These are phyloP conservation scores for Calonectria pteridis DNA, from an alignment of 2,329 filamentous ascomycete genomes.

Conservation along the genomic window DNA sequence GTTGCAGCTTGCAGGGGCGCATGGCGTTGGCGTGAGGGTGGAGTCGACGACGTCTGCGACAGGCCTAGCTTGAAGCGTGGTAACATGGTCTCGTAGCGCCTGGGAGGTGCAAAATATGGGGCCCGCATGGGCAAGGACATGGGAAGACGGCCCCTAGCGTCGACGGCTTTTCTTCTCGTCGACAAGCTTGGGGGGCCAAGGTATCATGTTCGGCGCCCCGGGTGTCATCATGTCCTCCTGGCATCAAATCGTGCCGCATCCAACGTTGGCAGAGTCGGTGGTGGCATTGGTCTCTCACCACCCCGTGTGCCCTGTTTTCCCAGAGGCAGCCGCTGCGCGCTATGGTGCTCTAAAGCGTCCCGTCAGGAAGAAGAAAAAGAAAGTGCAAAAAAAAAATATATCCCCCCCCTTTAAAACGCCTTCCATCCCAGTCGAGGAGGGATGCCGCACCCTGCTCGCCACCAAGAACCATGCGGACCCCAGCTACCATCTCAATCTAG, in stretches of 20 bases:
- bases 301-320: not conserved
- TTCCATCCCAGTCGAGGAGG: constrained; percentile 2
- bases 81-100: constrained; percentile 18
- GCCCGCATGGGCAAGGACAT: constrained; percentile 12
- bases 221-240: constrained; percentile 6
- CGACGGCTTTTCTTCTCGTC: constrained; percentile 19
- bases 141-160: constrained; percentile 17
- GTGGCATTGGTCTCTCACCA: not conserved
- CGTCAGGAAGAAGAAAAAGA: not conserved
- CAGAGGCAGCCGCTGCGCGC: not conserved
- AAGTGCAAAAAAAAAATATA: not conserved
- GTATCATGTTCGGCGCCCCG: constrained; percentile 5
- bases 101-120: constrained; percentile 10
- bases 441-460: constrained; percentile 16
- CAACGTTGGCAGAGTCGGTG: not conserved
- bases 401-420: constrained; percentile 20
- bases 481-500: constrained; percentile 24
- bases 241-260: constrained; percentile 7
- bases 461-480: constrained; percentile 17
- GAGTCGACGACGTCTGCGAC: constrained; percentile 22
- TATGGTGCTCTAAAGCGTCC: not conserved
- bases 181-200: constrained; percentile 9
- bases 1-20: constrained; percentile 26
- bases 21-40: constrained; percentile 39
- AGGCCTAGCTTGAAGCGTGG: constrained; percentile 18